phyloP scores from a whole-genome alignment of 1,284 basidiomycete species.

The Apiotrichum porosum region DNA sequence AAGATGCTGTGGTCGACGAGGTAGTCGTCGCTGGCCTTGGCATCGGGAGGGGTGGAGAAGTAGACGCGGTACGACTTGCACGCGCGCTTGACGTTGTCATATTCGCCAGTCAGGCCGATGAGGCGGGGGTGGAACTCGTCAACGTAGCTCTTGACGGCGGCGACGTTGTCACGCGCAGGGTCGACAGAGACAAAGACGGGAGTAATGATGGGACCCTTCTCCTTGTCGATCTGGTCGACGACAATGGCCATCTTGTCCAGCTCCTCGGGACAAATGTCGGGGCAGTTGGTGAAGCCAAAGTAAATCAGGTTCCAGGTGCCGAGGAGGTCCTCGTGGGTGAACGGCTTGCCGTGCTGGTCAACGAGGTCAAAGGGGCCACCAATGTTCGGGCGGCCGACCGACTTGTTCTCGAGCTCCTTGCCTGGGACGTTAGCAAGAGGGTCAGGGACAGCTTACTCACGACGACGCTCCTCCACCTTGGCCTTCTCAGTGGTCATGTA shows the following conservation, averaged over 20 bases:
- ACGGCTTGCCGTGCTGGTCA: conserved; percentile 63
- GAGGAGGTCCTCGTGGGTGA: conserved; percentile 77
- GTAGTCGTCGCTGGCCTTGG: conserved; percentile 74
- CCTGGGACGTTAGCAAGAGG: conserved; percentile 53
- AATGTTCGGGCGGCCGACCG: conserved; percentile 65
- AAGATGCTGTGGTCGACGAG: conserved; percentile 92
- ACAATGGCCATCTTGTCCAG: conserved; percentile 90
- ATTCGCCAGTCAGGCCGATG: conserved; percentile 81
- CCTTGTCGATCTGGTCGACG: conserved; percentile 65
- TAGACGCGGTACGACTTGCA: conserved; percentile 98
- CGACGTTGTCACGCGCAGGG: conserved; percentile 79
- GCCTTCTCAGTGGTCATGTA: conserved; percentile 89
- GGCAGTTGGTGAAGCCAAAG: conserved; percentile 96
- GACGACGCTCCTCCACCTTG: conserved; percentile 66
- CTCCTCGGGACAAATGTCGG: conserved; percentile 98
- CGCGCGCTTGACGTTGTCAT: conserved; percentile 75
- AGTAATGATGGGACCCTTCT: conserved; percentile 59
- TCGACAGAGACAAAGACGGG: conserved; percentile 96
- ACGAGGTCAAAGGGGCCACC: conserved; percentile 83
- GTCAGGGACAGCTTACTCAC: conserved; percentile 47
- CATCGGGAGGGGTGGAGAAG: conserved; percentile 90
- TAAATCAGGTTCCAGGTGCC: conserved; percentile 85
- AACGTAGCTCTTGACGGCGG: conserved; percentile 55
- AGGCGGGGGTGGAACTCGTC: conserved; percentile 86
- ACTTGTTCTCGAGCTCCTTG: conserved; percentile 58